These are phyloP conservation scores for Microthyrium microscopicum DNA, from an alignment of 2,329 filamentous ascomycete species.

Conservation along the genomic window DNA sequence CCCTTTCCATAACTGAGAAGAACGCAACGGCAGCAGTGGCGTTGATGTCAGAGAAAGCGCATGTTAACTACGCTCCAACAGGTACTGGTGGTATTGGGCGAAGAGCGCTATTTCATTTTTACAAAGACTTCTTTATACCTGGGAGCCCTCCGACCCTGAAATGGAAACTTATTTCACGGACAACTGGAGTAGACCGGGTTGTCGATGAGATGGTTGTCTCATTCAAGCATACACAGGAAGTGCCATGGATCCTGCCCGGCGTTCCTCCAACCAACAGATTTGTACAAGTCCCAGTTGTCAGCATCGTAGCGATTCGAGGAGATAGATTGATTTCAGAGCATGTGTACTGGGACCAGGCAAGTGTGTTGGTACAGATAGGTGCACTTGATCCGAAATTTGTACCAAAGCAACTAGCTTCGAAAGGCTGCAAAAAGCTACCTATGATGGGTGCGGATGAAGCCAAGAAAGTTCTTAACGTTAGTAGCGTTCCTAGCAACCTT, in stretches of 20 bases:
- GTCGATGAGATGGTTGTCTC: constrained; percentile 42
- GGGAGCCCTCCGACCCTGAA: constrained; percentile 32
- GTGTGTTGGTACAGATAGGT: constrained; percentile 40
- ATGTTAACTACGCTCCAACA: constrained; percentile 27
- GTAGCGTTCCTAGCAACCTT: constrained; percentile 26
- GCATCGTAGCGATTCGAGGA: constrained; percentile 36
- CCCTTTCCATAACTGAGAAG: constrained; percentile 20
- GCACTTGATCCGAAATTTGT: constrained; percentile 38
- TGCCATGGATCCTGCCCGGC: constrained; percentile 43
- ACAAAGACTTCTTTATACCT: constrained; percentile 38
- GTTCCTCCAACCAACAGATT: constrained; percentile 37
- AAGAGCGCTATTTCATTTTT: constrained; percentile 32
- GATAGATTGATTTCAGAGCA: constrained; percentile 40
- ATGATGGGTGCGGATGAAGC: constrained; percentile 29
- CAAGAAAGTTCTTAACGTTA: constrained; percentile 27
- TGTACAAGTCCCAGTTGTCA: constrained; percentile 40
- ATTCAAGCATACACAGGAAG: constrained; percentile 38
- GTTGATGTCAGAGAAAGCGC: constrained; percentile 21
- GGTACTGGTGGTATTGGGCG: constrained; percentile 24
- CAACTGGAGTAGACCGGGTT: constrained; percentile 38
- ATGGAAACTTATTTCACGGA: constrained; percentile 39
- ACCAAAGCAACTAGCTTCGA: constrained; percentile 27
- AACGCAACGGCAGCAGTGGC: constrained; percentile 21
- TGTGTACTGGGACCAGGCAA: constrained; percentile 46
- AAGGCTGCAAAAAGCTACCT: constrained; percentile 29